Evolutionary conservation across 768 basidiomycete genomes (phyloP), one percentile per base, ranked within the genome.

Genomic region (Suillus brevipes): DNA sequence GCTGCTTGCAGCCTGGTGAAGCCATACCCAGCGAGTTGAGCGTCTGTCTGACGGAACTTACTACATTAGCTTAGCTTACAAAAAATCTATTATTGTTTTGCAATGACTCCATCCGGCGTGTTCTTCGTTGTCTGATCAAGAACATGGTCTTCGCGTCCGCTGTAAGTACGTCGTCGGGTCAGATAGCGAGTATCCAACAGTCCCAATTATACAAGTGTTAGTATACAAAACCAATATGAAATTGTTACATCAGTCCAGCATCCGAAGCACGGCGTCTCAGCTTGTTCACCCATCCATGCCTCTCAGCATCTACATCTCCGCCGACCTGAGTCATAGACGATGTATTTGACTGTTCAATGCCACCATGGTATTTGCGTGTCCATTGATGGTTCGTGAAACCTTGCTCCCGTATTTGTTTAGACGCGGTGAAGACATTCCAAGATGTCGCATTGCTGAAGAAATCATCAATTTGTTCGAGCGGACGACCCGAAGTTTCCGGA

Each of bases 11-110:
- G 74, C 60, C 57, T 14, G 34, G 69, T 56, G 66, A 61, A 62
- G 64, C 37, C 65, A 53, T 74, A 75, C 74, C 76, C 85, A 84
- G 78, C 83, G 85, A 82, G 84, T 77, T 34, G 82, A 82, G 84
- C 77, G 84, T 84, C 75, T 83, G 85, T 85, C 84, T 85, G 85
- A 85, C 85, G 85, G 84, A 83, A 53, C 28, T 23, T 36, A 36
- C 31, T 4, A 31, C 31, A 31, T 31, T 31, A 31, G 31, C 4
- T 2, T 31, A 31, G 31, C 4, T 0, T 4, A 31, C 31, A 2
- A 31, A 31, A 31, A 31, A 31, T 31, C 31, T 31, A 31, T 31
- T 31, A 31, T 31, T 31, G 31, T 31, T 31, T 31, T 3, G 31
- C 31, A 31, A 31, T 4, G 31, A 4, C 31, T 31, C 31, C 2